Conservation (phyloP, 345 rosid genomes). For the Sisymbrium irio region DNA sequence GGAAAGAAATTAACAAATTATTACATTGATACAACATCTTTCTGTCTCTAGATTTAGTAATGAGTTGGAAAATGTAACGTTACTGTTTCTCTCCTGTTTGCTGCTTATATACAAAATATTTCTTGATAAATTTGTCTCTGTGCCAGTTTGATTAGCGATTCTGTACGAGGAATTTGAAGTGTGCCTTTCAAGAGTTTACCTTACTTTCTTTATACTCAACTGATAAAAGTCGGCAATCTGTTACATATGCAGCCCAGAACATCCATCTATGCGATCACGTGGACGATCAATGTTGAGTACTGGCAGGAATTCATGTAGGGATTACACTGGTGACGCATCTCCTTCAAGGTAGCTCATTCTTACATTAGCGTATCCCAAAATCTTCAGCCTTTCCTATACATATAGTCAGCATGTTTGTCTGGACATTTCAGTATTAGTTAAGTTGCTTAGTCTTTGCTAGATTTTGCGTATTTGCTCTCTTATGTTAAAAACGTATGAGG, state of each 20-base stretch:
- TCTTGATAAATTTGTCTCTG: neutral
- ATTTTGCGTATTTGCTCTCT: neutral
- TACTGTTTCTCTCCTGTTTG: neutral
- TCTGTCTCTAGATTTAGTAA: neutral
- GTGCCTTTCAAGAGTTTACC: neutral
- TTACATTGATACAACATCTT: neutral
- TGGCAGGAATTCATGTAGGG: constrained; percentile 62
- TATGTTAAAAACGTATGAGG: neutral
- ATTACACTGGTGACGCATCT: constrained; percentile 61
- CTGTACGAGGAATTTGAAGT: neutral
- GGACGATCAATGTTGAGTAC: constrained; percentile 84
- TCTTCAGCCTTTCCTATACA: neutral
- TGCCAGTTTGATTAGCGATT: neutral
- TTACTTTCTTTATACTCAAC: constrained; percentile 5
- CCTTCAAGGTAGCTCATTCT: constrained; percentile 61
- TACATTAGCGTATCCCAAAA: constrained; percentile 7
- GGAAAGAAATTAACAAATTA: neutral
- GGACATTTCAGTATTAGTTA: neutral
- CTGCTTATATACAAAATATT: neutral
- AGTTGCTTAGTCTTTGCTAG: neutral
- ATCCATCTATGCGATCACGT: constrained; percentile 72
- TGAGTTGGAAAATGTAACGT: neutral
- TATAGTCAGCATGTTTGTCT: constrained; percentile 6
- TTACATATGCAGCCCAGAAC: constrained; percentile 81
- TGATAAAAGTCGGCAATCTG: constrained; percentile 15